Evolutionary conservation across 306 rosid species (phyloP).

Genomic region (Inga oerstediana): DNA sequence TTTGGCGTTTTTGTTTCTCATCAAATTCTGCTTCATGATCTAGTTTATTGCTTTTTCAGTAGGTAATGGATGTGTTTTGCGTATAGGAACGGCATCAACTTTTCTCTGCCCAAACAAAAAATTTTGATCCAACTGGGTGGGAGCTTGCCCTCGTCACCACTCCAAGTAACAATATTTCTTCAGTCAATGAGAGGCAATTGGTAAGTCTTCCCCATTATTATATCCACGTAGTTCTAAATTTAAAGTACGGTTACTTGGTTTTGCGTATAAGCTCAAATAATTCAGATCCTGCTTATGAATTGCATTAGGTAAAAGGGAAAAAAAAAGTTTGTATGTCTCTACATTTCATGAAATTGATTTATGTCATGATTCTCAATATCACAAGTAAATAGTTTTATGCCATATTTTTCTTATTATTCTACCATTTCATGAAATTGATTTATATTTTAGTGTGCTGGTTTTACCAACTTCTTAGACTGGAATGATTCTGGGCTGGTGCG

Average conservation of each 20-base stretch:
- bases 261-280: not conserved
- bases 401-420: not conserved
- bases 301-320: no score
- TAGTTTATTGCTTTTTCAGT: constrained; percentile 28
- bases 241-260: not conserved
- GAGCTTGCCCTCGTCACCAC: constrained; percentile 90
- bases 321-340: no score
- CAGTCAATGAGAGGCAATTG: constrained; percentile 84
- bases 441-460: no score
- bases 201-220: constrained; percentile 49
- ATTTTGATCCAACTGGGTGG: constrained; percentile 97
- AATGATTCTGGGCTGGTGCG: no score
- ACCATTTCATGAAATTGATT: no score
- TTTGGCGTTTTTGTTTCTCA: constrained; percentile 26
- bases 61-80: constrained; percentile 27
- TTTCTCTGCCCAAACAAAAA: constrained; percentile 59
- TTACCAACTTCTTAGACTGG: no score
- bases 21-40: constrained; percentile 30
- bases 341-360: not conserved
- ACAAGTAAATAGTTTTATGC: not conserved
- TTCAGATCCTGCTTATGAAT: no score
- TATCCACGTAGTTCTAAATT: not conserved
- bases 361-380: constrained; percentile 27
- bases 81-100: constrained; percentile 60
- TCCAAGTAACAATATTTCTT: constrained; percentile 83